Base-by-base conservation (phyloP, 2,329 filamentous ascomycete species). In the Trichophyton benhamiae region DNA sequence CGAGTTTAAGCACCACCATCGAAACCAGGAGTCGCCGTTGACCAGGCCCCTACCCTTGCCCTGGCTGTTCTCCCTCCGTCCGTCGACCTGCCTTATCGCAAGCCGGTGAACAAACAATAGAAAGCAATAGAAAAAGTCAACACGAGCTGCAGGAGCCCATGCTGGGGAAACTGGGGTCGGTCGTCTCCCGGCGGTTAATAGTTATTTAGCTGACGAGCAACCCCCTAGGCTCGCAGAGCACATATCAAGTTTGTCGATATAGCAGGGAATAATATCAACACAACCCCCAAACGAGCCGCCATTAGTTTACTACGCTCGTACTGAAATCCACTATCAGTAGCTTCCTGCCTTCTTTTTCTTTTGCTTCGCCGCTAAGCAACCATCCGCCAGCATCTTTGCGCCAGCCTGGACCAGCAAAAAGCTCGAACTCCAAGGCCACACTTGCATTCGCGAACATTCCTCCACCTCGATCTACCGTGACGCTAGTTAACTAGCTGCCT, bases 111-210 rank as follows among this genome's bases (percentile, higher is more conserved):
- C 33, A 38, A 38, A 38, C 13, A 38, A 38, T 38, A 13, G 41
- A 17, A 44, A n/a, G 6, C 17, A 44, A n/a, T n/a, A 44, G n/a
- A 5, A 44, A 44, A 9, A 20, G 46, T 25, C 46, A 20, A 27
- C 46, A 27, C 46, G 52, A 55, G 52, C 52, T 30, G 52, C 52
- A 33, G 52, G 33, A 55, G 52, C 52, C 52, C 27, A 55, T 55
- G 52, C 30, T 55, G 49, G 49, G 52, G 27, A 27, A 55, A n/a
- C 52, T 55, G 52, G 52, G 52, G 52, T 55, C 15, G 52, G 25
- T 55, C 30, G 52, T 55, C 49, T 53, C 49, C 52, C 27, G 52
- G 52, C 52, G 52, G 27, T 55, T 55, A 52, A 52, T 25, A 11
- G 52, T 55, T 55, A 11, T 55, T 36, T 55, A 36, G 52, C 17